Evolutionary conservation across 352 stramenopile genomes (phyloP).

Genomic region (Globisporangium nagaii): DNA sequence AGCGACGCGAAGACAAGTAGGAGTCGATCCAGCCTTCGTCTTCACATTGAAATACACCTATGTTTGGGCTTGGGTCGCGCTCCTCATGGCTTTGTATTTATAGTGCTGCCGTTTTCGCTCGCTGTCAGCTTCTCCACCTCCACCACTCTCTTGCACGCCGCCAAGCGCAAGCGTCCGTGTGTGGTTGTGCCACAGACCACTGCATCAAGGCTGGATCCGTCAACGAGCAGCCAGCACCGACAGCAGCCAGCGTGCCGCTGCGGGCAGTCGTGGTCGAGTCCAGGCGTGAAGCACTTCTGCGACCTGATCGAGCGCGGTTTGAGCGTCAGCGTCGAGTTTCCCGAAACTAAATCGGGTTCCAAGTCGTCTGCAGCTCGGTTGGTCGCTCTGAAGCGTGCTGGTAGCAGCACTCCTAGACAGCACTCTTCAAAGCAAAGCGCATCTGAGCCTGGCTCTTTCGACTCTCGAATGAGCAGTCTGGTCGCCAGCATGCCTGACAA

Average conservation of each 20-base stretch:
- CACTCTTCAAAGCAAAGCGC: not conserved
- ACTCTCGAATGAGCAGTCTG: too few species aligned
- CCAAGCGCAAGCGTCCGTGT: too few species aligned
- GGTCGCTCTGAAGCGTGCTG: not conserved
- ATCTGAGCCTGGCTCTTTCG: not conserved
- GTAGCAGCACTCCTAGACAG: not conserved
- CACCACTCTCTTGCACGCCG: too few species aligned
- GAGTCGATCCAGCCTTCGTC: too few species aligned
- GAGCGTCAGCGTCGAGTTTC: not conserved
- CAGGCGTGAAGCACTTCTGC: constrained; percentile 61
- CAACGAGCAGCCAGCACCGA: too few species aligned
- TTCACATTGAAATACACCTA: too few species aligned
- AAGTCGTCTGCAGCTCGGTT: not conserved
- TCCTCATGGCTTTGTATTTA: too few species aligned
- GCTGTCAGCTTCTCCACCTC: too few species aligned
- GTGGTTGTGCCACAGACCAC: not conserved
- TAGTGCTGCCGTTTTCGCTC: too few species aligned
- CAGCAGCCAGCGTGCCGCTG: constrained; percentile 37
- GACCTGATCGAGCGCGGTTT: constrained; percentile 33
- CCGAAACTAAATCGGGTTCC: not conserved
- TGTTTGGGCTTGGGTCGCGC: too few species aligned
- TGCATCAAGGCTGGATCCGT: not conserved
- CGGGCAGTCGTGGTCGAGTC: constrained; percentile 63
- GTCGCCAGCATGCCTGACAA: constrained; percentile 3
- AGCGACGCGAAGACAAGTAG: too few species aligned